Percentiles rank a stretch among this genome's conserved stretches.
Conservation (phyloP, 2,329 filamentous ascomycete genomes). For the Trichoderma gracile region DNA sequence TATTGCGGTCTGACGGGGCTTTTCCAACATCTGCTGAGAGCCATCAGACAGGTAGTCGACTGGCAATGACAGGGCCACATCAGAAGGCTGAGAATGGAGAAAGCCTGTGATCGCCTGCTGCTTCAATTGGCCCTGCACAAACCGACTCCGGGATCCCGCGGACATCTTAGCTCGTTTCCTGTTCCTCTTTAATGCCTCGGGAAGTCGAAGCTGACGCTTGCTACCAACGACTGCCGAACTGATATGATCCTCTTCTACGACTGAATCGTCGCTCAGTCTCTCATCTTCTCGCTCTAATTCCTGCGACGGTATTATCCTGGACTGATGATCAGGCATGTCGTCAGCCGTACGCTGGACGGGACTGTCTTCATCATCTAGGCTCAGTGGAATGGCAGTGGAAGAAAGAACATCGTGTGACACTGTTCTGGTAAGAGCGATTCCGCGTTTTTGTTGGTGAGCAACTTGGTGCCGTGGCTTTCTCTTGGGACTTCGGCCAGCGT, state of each 20-base stretch:
- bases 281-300: neutral
- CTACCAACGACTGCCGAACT: conserved; percentile 51
- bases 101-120: conserved; percentile 40
- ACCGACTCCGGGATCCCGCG: conserved; percentile 26
- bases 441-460: conserved; percentile 46
- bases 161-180: conserved; percentile 29
- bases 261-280: conserved; percentile 29
- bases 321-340: conserved; percentile 31
- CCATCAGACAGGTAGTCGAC: neutral
- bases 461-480: conserved; percentile 38
- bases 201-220: conserved; percentile 43
- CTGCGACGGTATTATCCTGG: neutral
- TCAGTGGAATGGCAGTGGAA: conserved; percentile 42
- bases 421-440: conserved; percentile 51
- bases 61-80: neutral
- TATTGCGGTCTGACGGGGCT: conserved; percentile 6
- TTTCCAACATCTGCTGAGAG: neutral
- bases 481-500: conserved; percentile 34
- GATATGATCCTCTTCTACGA: conserved; percentile 54
- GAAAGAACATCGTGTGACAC: conserved; percentile 34
- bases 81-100: conserved; percentile 25
- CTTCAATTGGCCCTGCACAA: conserved; percentile 28
- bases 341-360: conserved; percentile 33
- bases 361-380: conserved; percentile 52
- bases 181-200: conserved; percentile 32